Evolutionary conservation across 2,329 filamentous ascomycete species (phyloP).

Genomic region (Xylaria sp.): DNA sequence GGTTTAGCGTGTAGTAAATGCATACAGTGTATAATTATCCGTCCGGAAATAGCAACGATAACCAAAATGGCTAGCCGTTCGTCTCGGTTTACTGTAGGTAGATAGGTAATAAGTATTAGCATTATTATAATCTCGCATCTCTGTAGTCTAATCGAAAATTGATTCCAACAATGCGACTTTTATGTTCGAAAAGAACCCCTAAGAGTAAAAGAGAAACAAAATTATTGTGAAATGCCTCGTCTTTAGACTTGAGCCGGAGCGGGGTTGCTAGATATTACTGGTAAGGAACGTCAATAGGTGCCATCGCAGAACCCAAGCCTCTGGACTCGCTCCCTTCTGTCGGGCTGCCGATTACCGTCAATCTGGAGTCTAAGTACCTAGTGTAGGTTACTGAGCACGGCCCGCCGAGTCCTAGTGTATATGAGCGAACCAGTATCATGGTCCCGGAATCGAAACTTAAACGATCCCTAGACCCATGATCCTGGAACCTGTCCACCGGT

Average conservation of each 20-base stretch:
- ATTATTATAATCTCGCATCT: neutral
- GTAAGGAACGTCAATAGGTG: neutral
- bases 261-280: neutral
- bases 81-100: conserved; percentile 3
- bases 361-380: conserved; percentile 21
- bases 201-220: no score
- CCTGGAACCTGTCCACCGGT: conserved; percentile 10
- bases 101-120: neutral
- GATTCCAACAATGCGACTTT: neutral
- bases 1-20: neutral
- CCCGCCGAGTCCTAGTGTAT: conserved; percentile 8
- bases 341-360: conserved; percentile 18
- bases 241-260: neutral
- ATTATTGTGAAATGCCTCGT: neutral
- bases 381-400: conserved; percentile 3
- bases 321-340: conserved; percentile 7
- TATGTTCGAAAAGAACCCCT: neutral
- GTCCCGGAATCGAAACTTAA: conserved; percentile 29
- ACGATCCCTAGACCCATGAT: conserved; percentile 26
- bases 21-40: neutral
- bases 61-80: neutral
- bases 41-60: conserved; percentile 13
- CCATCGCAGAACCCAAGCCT: conserved; percentile 11
- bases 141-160: neutral
- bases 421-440: conserved; percentile 32